phyloP scores from a whole-genome alignment of 352 stramenopile genomes.

The Phytophthora fragariaefolia region DNA sequence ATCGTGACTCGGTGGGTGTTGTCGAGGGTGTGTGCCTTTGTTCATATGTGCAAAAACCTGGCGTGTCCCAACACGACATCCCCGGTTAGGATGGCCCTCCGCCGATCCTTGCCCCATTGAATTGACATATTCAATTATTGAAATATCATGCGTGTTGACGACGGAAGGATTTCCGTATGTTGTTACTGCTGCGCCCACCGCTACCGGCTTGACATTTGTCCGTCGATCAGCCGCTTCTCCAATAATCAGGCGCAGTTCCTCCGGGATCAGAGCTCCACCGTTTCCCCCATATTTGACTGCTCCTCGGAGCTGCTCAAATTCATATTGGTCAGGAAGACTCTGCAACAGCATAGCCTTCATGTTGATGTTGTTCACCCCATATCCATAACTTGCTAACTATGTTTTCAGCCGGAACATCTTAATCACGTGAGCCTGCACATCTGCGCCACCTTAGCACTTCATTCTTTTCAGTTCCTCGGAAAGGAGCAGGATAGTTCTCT shows the following conservation, averaged over 20 bases:
- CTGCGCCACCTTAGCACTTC: background rate
- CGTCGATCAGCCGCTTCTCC: background rate
- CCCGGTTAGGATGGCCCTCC: too few species aligned
- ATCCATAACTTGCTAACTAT: background rate
- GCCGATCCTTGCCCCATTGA: too few species aligned
- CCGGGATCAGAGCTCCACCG: background rate
- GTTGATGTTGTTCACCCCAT: background rate
- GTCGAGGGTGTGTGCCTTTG: too few species aligned
- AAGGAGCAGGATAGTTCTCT: background rate
- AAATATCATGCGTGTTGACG: too few species aligned
- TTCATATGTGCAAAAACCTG: too few species aligned
- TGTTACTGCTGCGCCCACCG: background rate
- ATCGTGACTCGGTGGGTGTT: too few species aligned
- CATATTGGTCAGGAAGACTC: background rate
- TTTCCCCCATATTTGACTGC: constrained; percentile 4
- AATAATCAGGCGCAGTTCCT: background rate
- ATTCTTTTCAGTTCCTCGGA: background rate
- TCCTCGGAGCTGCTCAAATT: constrained; percentile 3
- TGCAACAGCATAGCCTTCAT: constrained; percentile 8
- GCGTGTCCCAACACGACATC: too few species aligned
- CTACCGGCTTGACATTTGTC: background rate
- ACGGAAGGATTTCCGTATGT: too few species aligned
- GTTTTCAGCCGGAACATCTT: constrained; percentile 5
- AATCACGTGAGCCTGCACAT: background rate
- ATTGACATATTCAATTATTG: too few species aligned